Evolutionary conservation across 1,139 yeast genomes (phyloP), one percentile per base, ranked within the genome.

Genomic region (Groenewaldozyma auringiensis): DNA sequence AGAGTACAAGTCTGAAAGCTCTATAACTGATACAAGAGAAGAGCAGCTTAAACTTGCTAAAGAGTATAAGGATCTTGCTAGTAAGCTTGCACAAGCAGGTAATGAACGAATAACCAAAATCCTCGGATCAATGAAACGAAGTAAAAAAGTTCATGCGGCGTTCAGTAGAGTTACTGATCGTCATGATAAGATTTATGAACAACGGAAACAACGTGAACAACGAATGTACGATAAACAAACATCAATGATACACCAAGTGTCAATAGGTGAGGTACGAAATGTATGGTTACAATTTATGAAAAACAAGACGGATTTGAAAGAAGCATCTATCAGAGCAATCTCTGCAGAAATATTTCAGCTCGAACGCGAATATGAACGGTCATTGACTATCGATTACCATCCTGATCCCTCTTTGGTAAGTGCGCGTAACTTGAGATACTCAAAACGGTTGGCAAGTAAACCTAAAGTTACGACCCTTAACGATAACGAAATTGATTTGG

Each of bases 251-350:
- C 48, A 47, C 17, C 50, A 52, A 21, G 58, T 52, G 20, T 48
- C 65, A 4, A 45, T 42, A 9, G 60, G 60, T 17, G 65, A 62
- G 42, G 55, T 55, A 8, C 52, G 54, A 32, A 56, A 58, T 44
- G 52, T 55, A 2, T 61, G 65, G 66, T 45, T 61, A 25, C 60
- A 61, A 41, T 63, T 52, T 46, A 37, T 47, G 48, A 54, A 58
- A 31, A 50, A 49, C 20, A 54, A 53, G 41, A 47, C 40, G 34
- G 54, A 51, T 16, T 52, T 62, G 41, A 53, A 58, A 27, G 55
- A 52, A 46, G 44, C 51, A n/a, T 42, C 59, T 49, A 51, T 54
- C 39, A 37, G 40, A 6, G 43, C 54, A 18, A 46, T 54, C 18
- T 48, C 49, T 39, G 49, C 42, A 27, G 45, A 53, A 41, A 49